Conservation (phyloP, 331 rosid genomes). For the Dryas integrifolia region DNA sequence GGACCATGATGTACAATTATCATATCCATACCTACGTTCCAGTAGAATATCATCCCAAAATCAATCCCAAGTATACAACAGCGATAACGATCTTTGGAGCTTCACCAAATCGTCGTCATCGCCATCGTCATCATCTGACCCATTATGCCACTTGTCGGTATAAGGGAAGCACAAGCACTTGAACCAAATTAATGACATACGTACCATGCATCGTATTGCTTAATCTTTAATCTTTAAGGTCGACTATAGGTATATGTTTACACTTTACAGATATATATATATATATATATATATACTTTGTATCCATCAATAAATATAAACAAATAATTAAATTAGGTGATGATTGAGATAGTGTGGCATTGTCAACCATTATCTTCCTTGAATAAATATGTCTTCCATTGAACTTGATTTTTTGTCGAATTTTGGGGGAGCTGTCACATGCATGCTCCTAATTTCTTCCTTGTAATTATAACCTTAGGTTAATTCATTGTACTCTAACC, state of each 20-base stretch:
- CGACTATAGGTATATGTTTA: slow-evolving; percentile 16
- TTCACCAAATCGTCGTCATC: slow-evolving; percentile 33
- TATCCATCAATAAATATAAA: background rate
- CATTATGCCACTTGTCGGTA: slow-evolving; percentile 49
- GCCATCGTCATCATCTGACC: slow-evolving; percentile 35
- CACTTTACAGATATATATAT: background rate
- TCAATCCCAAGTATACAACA: slow-evolving; percentile 25
- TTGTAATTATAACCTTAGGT: slow-evolving; percentile 31
- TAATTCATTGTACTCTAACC: slow-evolving; percentile 24
- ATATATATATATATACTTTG: background rate
- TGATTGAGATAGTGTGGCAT: slow-evolving; percentile 22
- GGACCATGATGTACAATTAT: slow-evolving; percentile 26
- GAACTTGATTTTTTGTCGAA: slow-evolving; percentile 11
- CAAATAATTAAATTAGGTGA: slow-evolving; percentile 13
- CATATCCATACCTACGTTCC: slow-evolving; percentile 32
- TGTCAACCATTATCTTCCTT: slow-evolving; percentile 18
- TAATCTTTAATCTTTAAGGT: background rate
- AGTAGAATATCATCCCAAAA: slow-evolving; percentile 12
- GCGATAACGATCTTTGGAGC: slow-evolving; percentile 35
- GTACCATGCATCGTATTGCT: background rate
- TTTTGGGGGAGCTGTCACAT: slow-evolving; percentile 19
- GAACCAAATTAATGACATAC: background rate
- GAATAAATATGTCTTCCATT: slow-evolving; percentile 10
- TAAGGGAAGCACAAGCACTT: slow-evolving; percentile 25
- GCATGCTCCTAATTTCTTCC: slow-evolving; percentile 14